A percentile compares a stretch with the other conserved stretches of the same genome.
Evolutionary conservation across 441 rosid genomes (phyloP).

Genomic region (Gossypium schwendimanii): DNA sequence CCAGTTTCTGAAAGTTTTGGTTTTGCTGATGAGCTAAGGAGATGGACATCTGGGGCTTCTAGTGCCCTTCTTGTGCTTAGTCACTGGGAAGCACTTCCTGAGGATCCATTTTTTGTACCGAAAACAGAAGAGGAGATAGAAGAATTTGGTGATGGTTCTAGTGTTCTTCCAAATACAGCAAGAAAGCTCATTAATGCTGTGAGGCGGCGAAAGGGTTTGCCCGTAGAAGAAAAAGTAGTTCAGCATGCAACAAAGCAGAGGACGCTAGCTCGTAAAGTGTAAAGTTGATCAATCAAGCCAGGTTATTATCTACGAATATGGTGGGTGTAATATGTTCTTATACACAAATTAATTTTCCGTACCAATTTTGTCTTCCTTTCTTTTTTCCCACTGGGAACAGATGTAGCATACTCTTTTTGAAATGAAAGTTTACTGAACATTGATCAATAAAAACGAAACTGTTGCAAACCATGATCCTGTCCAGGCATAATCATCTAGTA

Average conservation of each 20-base stretch:
- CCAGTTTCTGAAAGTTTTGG: constrained; percentile 89
- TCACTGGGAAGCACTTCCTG: constrained; percentile 83
- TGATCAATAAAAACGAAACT: neutral
- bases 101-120: constrained; percentile 90
- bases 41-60: constrained; percentile 81
- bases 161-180: constrained; percentile 78
- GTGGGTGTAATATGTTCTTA: neutral
- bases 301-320: neutral
- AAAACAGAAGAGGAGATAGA: constrained; percentile 88
- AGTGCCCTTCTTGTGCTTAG: constrained; percentile 87
- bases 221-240: constrained; percentile 87
- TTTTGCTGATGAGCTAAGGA: constrained; percentile 79
- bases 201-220: constrained; percentile 75
- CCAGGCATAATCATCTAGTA: too few species aligned
- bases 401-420: neutral
- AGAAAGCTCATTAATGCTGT: constrained; percentile 84
- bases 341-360: neutral
- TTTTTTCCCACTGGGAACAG: neutral
- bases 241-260: constrained; percentile 89
- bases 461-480: too few species aligned
- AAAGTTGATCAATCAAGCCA: constrained; percentile 13
- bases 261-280: constrained; percentile 84
- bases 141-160: constrained; percentile 90
- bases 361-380: neutral
- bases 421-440: neutral